phyloP scores from a whole-genome alignment of 345 rosid species.

The Conringia planisiliqua region DNA sequence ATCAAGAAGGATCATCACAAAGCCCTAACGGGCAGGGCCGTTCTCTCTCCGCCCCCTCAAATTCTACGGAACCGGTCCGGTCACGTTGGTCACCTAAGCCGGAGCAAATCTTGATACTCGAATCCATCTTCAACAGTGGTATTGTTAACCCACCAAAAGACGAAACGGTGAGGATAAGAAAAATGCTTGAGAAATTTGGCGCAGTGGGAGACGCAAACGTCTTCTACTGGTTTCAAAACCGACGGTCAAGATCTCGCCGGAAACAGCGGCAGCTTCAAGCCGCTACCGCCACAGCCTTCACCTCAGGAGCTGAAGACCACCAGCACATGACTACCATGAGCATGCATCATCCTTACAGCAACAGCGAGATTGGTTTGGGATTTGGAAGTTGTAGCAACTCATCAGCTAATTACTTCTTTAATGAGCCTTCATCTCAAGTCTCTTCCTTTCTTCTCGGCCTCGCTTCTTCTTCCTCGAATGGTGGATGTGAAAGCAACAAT shows the following conservation, averaged over 20 bases:
- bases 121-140: slow-evolving; percentile 96
- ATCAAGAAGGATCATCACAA: slow-evolving; percentile 56
- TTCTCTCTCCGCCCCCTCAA: slow-evolving; percentile 18
- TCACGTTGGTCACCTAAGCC: slow-evolving; percentile 99
- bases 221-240: slow-evolving; percentile 98
- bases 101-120: slow-evolving; percentile 94
- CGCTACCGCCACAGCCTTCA: slow-evolving; percentile 20
- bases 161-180: slow-evolving; percentile 87
- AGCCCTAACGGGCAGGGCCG: background rate
- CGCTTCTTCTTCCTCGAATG: slow-evolving; percentile 31
- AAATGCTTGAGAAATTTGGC: slow-evolving; percentile 89
- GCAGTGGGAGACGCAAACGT: slow-evolving; percentile 92
- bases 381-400: slow-evolving; percentile 28
- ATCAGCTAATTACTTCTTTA: slow-evolving; percentile 18
- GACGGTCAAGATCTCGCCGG: slow-evolving; percentile 95
- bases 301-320: slow-evolving; percentile 15
- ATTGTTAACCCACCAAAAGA: slow-evolving; percentile 97
- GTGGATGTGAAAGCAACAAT: slow-evolving; percentile 33
- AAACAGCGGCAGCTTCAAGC: slow-evolving; percentile 91
- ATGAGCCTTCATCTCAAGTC: slow-evolving; percentile 19
- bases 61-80: slow-evolving; percentile 69
- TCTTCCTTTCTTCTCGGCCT: slow-evolving; percentile 12
- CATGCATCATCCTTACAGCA: slow-evolving; percentile 31
- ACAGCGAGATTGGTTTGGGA: slow-evolving; percentile 27
- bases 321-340: slow-evolving; percentile 14